Evolutionary conservation across 1,284 basidiomycete genomes (phyloP), one percentile per base, ranked within the genome.

Genomic region (Marasmius tenuissimus): DNA sequence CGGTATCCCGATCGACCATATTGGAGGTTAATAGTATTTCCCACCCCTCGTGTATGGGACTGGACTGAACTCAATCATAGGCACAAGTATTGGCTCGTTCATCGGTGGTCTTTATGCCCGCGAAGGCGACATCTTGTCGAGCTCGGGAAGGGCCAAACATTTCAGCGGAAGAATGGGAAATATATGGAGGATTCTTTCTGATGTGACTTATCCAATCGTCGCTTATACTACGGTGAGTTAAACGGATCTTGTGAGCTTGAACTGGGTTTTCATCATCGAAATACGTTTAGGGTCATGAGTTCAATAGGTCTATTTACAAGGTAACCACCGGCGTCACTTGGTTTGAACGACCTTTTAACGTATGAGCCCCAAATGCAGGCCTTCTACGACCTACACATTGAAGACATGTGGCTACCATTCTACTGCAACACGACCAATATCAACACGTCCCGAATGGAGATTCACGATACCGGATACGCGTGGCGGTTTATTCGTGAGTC

Each of bases 371-470:
- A 27, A 27, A 27, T 11, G 8, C 11, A 47, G 45, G 85, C 89
- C 2, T 97, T 98, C 72, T 96, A 95, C 70, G 93, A 95, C 71
- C 87, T 95, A 49, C 94, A 97, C 74, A 98, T 99, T 59, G 96
- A 98, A 77, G 95, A 97, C 76, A 97, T 97, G 91, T 99, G 97
- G 97, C 82, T 99, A 4, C 97, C 97, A 1, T 99, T 91, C 79
- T 99, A 96, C 78, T 97, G 95, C 77, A 98, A 98, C 71, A 96
- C 96, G 7, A 98, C 97, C n/a, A 98, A 98, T 71, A 98, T 99
- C 72, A 96, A 92, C 57, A 95, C 93, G 62, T 97, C 95, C 10
- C 85, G 90, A 5, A 98, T 99, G 96, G 96, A 98, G 72, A 91
- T 98, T 47, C 97, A 99, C 71, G 93, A 97, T 64, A 94, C 93